Base-by-base conservation (phyloP, 345 rosid genomes). In the Atalantia buxifolia region DNA sequence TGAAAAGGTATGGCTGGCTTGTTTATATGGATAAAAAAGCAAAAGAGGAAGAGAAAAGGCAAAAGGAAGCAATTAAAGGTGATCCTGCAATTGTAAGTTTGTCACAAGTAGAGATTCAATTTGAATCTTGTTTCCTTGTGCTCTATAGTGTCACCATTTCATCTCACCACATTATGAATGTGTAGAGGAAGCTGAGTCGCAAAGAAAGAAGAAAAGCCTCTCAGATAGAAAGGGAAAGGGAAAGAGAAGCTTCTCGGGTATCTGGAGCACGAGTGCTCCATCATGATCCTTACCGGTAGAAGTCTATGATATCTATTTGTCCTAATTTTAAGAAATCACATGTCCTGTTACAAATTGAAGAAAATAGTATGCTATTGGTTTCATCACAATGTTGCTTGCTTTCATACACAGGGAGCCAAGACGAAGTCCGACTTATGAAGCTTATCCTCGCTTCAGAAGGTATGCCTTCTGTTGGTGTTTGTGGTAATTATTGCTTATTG, bases 201-300 rank as follows among this genome's bases (percentile, higher is more conserved):
- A 96, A 96, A 81, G 99, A 96, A 88, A 90, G 99, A 86, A 91
- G 97, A 75, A 96, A 96, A 85, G 97, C 92, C 78, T 96, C 98
- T 74, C 97, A 93, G 77, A 85, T 89, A 77, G 99, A 91, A 84
- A 92, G 98, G 87, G 98, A 96, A 82, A 90, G 87, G 85, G 98
- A 96, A 80, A 89, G 90, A 85, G 99, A 91, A 82, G 86, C 92
- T 73, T 87, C 94, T 30, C 77, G 97, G 71, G 69, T 82, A 80
- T 81, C 88, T 2, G 99, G 97, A 78, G 86, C 89, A 30, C 86
- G 89, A 71, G 89, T 88, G 77, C 87, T 90, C 65, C 94, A 87
- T 80, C 89, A 89, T 83, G 99, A 96, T 86, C 99, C 99, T 21
- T 92, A 96, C 83, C 85, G 99, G 97, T 94, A 82, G 71, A 78